These are phyloP conservation scores for Thermomucor indicae-seudaticae DNA, from an alignment of 371 early-diverging fungal genomes.

Conservation along the genomic window DNA sequence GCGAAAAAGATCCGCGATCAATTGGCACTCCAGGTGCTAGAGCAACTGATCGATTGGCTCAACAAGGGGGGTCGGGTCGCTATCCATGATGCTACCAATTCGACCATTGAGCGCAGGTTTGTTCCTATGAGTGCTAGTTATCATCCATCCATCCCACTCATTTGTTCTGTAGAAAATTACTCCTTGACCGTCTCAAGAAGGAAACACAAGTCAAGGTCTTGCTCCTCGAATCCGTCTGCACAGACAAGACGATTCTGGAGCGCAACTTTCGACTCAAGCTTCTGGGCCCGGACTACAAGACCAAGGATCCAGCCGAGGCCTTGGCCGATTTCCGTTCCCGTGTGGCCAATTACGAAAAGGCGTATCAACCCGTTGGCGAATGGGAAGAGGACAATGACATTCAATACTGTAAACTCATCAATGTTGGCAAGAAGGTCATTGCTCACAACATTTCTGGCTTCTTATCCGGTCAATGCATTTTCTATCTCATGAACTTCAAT, in stretches of 20 bases:
- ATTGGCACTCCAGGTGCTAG: conserved; percentile 74
- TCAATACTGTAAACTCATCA: conserved; percentile 78
- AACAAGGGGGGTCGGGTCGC: conserved; percentile 69
- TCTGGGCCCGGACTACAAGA: conserved; percentile 78
- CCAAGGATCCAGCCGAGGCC: conserved; percentile 64
- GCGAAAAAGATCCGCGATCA: conserved; percentile 67
- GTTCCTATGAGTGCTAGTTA: neutral
- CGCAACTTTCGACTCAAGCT: conserved; percentile 80
- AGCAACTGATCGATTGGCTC: conserved; percentile 80
- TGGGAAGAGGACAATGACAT: conserved; percentile 71
- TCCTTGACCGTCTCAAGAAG: conserved; percentile 58
- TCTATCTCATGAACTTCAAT: conserved; percentile 82
- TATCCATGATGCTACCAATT: conserved; percentile 90
- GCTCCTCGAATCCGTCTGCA: conserved; percentile 76
- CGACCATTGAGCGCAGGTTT: conserved; percentile 70
- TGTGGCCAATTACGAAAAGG: conserved; percentile 77
- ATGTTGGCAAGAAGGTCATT: conserved; percentile 82
- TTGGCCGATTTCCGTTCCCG: conserved; percentile 72
- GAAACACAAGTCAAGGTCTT: conserved; percentile 55
- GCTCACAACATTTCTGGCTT: conserved; percentile 80
- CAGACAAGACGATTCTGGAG: conserved; percentile 62
- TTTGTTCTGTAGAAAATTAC: conserved; percentile 38
- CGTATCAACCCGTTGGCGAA: conserved; percentile 75
- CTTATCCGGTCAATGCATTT: conserved; percentile 77
- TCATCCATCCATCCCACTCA: neutral